Evolutionary conservation across 179 eudicot genomes (phyloP).

Genomic region (Beta macrorhiza): DNA sequence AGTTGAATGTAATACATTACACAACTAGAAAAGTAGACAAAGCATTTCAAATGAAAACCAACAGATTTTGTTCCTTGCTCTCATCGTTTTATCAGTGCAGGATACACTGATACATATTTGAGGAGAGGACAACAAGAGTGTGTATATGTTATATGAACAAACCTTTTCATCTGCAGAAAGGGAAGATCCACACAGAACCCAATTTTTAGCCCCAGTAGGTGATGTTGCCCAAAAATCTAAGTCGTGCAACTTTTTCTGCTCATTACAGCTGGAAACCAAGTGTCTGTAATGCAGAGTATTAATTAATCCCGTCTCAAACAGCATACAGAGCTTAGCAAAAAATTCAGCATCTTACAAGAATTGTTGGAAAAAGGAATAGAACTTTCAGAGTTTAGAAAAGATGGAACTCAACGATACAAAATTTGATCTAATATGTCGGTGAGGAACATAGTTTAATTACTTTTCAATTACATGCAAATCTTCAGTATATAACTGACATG

Average conservation of each 20-base stretch:
- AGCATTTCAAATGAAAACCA: neutral
- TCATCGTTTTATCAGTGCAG: neutral
- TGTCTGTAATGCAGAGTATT: conserved; percentile 1
- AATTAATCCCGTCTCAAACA: neutral
- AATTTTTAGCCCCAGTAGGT: conserved; percentile 41
- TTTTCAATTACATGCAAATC: neutral
- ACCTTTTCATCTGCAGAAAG: conserved; percentile 85
- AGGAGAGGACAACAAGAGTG: neutral
- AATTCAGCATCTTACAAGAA: too few species aligned
- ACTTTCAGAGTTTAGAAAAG: neutral
- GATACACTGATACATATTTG: too few species aligned
- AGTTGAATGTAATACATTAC: neutral
- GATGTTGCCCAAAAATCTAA: conserved; percentile 40
- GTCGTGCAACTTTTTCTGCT: conserved; percentile 34
- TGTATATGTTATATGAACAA: conserved; percentile 11
- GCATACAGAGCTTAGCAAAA: neutral
- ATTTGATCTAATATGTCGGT: neutral
- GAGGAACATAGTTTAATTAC: neutral
- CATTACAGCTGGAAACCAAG: conserved; percentile 22
- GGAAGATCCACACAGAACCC: conserved; percentile 88
- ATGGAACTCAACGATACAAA: neutral
- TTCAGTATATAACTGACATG: neutral
- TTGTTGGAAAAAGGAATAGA: neutral
- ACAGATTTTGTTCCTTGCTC: neutral
- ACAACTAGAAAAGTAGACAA: neutral